Evolutionary conservation across 2,329 filamentous ascomycete genomes (phyloP), one percentile per base, ranked within the genome.

Genomic region (Sphaerulina musiva): DNA sequence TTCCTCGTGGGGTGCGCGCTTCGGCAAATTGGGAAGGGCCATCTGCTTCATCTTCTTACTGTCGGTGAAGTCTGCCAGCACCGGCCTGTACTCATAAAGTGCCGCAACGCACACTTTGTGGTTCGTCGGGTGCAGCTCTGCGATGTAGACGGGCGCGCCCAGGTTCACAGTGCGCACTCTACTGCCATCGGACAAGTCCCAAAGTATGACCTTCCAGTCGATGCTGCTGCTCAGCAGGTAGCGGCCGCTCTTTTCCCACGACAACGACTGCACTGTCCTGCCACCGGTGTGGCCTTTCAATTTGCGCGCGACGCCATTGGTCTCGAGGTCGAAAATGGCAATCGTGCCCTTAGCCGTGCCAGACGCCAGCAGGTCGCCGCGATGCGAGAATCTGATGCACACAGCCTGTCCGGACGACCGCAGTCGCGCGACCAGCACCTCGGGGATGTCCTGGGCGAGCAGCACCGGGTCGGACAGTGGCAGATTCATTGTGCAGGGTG

Each of bases 321-420:
- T 98, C 73, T 98, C 95, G 47, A 97, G 83, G 69, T 98, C 93
- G 80, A 95, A 98, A 45, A 98, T 87, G 52, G 95, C 89, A 40
- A 98, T 87, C 4, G 89, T 93, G 62, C 93, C 93, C 74, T 98
- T 93, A 58, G 82, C 77, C 68, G 93, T 85, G 60, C 93, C 93
- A 31, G 91, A 95, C 43, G 93, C 93, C 59, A 98, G 84, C 65
- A 93, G 91, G 73, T 98, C 92, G 71, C 93, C 93, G 68, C 85
- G 88, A 68, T 90, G 88, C 68, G 92, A 96, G 79, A 98, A 98
- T 61, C 92, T 89, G 55, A 85, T 75, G 65, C 80, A 83, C 36
- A 82, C 82, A 46, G 82, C 80, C 71, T 84, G 81, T 46, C 83
- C 82, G 66, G 61, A 65, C 74, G 66, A 76, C 80, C 92, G 87